Conservation (phyloP, 2,329 filamentous ascomycete genomes). For the Botrytis deweyae region DNA sequence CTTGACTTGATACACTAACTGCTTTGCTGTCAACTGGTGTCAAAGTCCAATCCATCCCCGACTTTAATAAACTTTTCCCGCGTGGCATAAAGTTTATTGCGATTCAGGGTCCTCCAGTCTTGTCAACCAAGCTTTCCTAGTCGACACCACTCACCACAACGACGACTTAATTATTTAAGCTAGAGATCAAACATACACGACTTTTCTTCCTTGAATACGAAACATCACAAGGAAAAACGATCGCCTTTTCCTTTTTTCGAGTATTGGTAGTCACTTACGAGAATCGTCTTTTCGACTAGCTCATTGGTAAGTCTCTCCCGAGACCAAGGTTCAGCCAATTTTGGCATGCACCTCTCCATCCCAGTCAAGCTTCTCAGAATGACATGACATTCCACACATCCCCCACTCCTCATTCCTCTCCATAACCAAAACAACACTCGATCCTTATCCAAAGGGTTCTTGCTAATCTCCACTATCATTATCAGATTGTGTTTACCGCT, state of each 20-base stretch:
- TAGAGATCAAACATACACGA: neutral
- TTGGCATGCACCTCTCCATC: slow-evolving; percentile 11
- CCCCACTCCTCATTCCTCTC: slow-evolving; percentile 9
- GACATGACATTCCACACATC: slow-evolving; percentile 18
- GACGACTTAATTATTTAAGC: neutral
- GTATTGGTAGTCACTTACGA: neutral
- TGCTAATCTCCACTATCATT: slow-evolving; percentile 21
- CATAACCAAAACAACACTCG: slow-evolving; percentile 13
- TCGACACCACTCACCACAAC: neutral
- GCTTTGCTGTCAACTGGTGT: slow-evolving; percentile 20
- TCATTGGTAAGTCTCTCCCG: slow-evolving; percentile 18
- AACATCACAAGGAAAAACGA: neutral
- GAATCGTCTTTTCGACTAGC: neutral
- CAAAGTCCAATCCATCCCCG: slow-evolving; percentile 5
- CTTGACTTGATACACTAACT: slow-evolving; percentile 6
- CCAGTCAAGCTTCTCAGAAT: slow-evolving; percentile 11
- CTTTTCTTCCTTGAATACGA: neutral
- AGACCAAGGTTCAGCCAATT: slow-evolving; percentile 19
- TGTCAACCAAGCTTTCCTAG: neutral
- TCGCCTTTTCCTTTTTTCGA: neutral
- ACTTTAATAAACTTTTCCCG: slow-evolving; percentile 2
- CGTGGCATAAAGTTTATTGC: slow-evolving; percentile 13
- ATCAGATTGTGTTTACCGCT: slow-evolving; percentile 10
- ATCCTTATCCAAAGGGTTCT: slow-evolving; percentile 16
- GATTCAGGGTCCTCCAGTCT: slow-evolving; percentile 1